Base-by-base conservation (phyloP, 306 rosid species). In the Abrus precatorius region DNA sequence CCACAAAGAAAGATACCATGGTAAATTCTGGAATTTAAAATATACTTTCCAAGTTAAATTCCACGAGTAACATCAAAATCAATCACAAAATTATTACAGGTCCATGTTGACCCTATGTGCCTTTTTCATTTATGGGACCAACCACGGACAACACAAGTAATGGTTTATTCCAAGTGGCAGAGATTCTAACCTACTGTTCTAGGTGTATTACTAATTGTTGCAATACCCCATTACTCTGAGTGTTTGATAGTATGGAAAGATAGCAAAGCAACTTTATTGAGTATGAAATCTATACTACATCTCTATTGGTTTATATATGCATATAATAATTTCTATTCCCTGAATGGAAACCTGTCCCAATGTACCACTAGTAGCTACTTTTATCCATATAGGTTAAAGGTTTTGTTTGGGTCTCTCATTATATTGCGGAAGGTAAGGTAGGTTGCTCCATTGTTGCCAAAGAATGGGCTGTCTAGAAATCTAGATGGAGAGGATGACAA, bases 101-200 rank as follows among this genome's bases (percentile, higher is more conserved):
- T 83, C 65, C 72, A 30, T 69, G 82, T 8, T 69, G 66, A 80
- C 80, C 75, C 83, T 57, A 27, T 61, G 32, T 1, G 32, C 70
- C 52, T 74, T 69, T 86, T 78, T 64, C 77, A 49, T 74, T 32
- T 6, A 53, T 7, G 79, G 80, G 78, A 74, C 90, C 84, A 79
- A 65, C 79, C 76, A 54, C 69, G 66, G 67, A 82, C 79, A 82
- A 65, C 40, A 70, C 0, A 55, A 20, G 20, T 20, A 57, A 65
- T 38, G 74, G 81, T 57, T 20, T 77, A 40, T 59, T 11, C 50
- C 85, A 67, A 85, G 82, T 81, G 73, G 83, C 43, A 62, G 32
- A 20, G 56, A 70, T 6, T 65, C 48, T 33, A 4, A 36, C 66
- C 82, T 77, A 80, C 54, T 72, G 62, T 73, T 82, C 20, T 20